Base-by-base conservation (phyloP, 169 alveolate genomes). In the Amoebophrya sp. region DNA sequence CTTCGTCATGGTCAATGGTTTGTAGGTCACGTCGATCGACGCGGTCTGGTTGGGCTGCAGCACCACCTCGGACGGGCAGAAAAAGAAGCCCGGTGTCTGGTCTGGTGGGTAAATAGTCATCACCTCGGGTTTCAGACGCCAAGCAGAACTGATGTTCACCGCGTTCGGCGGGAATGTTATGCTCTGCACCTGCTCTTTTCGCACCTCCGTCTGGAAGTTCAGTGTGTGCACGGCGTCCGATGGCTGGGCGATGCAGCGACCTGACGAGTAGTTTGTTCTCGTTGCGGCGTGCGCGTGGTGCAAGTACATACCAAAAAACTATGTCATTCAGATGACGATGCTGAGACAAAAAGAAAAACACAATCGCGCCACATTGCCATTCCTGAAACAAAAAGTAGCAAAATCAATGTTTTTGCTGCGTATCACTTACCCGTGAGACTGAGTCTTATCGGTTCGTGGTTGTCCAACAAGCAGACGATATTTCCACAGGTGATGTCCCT, bases 1-100 rank as follows among this genome's bases (percentile, higher is more conserved):
- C 10, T 47, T 90, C 12, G 95, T 94, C 95, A 94, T 91, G 41
- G 94, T 89, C 91, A 94, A 89, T 38, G 95, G 95, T 47, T 55
- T 47, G 91, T 94, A 94, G 25, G 93, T 91, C 10, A 94, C 89
- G 53, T 89, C 90, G 39, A 94, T 53, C 29, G 92, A 39, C 38
- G 92, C 92, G 77, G 91, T 91, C 7, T 91, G 93, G 0, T 77
- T 83, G 33, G 94, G 95, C 38, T 54, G 91, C 0, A 91, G 92
- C 29, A 91, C 89, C 55, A 91, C 92, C 39, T 94, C 93, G 10
- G 92, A 54, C 14, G 95, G 95, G 47, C 93, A 89, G 88, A 54
- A 89, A 23, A 40, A 89, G 88, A 25, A 89, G 23, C 38, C 40
- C 18, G 66, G 66, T 47, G 66, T 18, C 47, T 35, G 83, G 2